These are phyloP conservation scores for Entomortierella beljakovae DNA, from an alignment of 192 early-diverging fungal species.

Conservation along the genomic window DNA sequence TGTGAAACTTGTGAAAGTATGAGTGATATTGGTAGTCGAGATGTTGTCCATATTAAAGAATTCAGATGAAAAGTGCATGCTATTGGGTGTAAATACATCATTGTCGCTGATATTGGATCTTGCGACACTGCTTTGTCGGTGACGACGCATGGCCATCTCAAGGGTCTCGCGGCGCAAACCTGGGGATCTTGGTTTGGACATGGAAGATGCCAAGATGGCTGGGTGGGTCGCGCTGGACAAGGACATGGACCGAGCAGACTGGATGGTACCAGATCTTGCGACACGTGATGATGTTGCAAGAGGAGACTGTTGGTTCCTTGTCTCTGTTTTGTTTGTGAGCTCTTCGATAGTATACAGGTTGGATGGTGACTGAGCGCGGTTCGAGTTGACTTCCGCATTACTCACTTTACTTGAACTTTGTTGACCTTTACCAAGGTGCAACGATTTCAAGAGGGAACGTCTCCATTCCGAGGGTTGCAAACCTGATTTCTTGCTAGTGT, in stretches of 20 bases:
- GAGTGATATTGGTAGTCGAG: conserved; percentile 37
- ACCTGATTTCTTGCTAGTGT: conserved; percentile 6
- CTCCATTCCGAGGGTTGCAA: conserved; percentile 23
- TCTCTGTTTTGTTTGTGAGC: not conserved
- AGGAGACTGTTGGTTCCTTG: not conserved
- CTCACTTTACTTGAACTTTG: not conserved
- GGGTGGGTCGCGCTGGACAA: conserved; percentile 34
- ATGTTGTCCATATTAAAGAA: conserved; percentile 30
- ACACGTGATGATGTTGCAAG: not conserved
- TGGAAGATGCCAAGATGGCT: conserved; percentile 26
- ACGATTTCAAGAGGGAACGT: conserved; percentile 31
- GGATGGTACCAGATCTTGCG: conserved; percentile 14
- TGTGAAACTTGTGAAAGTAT: conserved; percentile 50
- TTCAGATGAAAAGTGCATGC: conserved; percentile 26
- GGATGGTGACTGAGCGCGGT: not conserved
- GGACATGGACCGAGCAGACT: conserved; percentile 23
- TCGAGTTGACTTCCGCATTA: not conserved
- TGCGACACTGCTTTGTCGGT: conserved; percentile 33
- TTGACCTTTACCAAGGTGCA: conserved; percentile 35
- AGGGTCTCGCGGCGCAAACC: conserved; percentile 41
- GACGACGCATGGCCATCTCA: conserved; percentile 49
- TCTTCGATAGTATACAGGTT: not conserved
- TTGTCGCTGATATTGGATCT: conserved; percentile 18
- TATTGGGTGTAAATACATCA: not conserved
- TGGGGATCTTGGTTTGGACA: conserved; percentile 14